A percentile compares a stretch with the other conserved stretches of the same genome.
Conservation (phyloP, 176 grass and related monocot genomes). For the Saccharum spontaneum region DNA sequence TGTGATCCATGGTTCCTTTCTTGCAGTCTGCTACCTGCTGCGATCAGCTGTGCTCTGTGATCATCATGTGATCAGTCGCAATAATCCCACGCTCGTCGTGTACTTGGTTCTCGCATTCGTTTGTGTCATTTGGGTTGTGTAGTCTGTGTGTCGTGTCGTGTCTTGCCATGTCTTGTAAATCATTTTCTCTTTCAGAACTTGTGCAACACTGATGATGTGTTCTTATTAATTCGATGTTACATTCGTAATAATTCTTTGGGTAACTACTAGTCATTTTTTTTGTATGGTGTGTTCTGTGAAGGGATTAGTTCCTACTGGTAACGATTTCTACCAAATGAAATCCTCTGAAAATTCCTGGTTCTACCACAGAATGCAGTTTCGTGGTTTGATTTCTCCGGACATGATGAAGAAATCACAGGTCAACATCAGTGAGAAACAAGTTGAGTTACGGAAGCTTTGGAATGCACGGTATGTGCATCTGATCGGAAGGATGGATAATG, state of each 20-base stretch:
- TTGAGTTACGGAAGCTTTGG: not conserved
- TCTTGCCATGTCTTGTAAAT: not conserved
- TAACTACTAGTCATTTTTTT: not conserved
- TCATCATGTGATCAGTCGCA: not conserved
- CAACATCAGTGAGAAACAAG: not conserved
- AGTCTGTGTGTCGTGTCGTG: not conserved
- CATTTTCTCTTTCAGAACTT: not conserved
- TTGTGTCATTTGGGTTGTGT: not conserved
- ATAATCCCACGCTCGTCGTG: conserved; percentile 8
- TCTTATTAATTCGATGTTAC: not conserved
- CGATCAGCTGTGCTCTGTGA: not conserved
- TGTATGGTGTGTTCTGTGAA: not conserved
- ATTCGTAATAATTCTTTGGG: not conserved
- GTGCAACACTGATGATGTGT: not conserved
- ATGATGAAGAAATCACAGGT: not conserved
- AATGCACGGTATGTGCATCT: not conserved
- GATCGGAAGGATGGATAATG: not conserved
- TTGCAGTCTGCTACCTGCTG: not conserved
- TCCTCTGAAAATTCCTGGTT: not conserved
- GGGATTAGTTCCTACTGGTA: not conserved
- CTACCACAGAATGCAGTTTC: not conserved
- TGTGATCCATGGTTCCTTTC: conserved; percentile 3
- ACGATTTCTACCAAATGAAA: not conserved
- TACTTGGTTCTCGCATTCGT: not conserved
- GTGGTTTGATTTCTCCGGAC: not conserved